These are phyloP conservation scores for Colletotrichum chlorophyti DNA, from an alignment of 2,329 filamentous ascomycete species.

Conservation along the genomic window DNA sequence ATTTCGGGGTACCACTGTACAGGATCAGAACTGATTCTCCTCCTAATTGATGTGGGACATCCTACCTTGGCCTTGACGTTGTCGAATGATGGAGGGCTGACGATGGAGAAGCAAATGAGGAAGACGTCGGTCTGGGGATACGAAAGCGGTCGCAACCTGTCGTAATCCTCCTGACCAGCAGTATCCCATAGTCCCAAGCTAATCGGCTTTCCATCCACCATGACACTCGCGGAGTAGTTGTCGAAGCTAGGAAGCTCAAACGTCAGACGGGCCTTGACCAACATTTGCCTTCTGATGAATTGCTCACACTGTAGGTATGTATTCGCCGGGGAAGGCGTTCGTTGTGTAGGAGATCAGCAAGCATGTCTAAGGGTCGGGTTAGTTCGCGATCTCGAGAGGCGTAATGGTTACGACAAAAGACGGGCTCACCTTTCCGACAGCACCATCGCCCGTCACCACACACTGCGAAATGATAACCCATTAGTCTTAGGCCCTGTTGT, in stretches of 20 bases:
- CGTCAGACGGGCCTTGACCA: background rate
- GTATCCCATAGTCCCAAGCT: slow-evolving; percentile 98
- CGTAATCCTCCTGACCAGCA: slow-evolving; percentile 98
- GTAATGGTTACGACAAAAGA: slow-evolving; percentile 27
- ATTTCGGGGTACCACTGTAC: slow-evolving; percentile 95
- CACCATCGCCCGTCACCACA: slow-evolving; percentile 98
- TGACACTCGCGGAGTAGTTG: slow-evolving; percentile 98
- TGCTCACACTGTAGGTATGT: slow-evolving; percentile 95
- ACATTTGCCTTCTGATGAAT: background rate
- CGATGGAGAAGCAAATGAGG: slow-evolving; percentile 97
- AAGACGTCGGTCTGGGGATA: slow-evolving; percentile 99
- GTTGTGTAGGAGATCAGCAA: slow-evolving; percentile 99
- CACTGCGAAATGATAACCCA: slow-evolving; percentile 63
- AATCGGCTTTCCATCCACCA: slow-evolving; percentile 98
- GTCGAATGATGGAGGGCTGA: slow-evolving; percentile 96
- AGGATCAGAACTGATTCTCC: slow-evolving; percentile 13
- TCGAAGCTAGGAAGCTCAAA: slow-evolving; percentile 72
- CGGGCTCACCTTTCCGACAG: slow-evolving; percentile 92
- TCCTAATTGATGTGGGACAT: slow-evolving; percentile 26
- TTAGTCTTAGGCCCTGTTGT: slow-evolving; percentile 3
- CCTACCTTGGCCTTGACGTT: slow-evolving; percentile 98
- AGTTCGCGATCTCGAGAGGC: slow-evolving; percentile 31
- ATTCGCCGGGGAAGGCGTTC: slow-evolving; percentile 99
- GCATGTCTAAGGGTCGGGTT: slow-evolving; percentile 74
- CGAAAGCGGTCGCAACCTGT: slow-evolving; percentile 89